Evolutionary conservation across 1,284 basidiomycete genomes (phyloP).

Genomic region (Termitomyces sp.): DNA sequence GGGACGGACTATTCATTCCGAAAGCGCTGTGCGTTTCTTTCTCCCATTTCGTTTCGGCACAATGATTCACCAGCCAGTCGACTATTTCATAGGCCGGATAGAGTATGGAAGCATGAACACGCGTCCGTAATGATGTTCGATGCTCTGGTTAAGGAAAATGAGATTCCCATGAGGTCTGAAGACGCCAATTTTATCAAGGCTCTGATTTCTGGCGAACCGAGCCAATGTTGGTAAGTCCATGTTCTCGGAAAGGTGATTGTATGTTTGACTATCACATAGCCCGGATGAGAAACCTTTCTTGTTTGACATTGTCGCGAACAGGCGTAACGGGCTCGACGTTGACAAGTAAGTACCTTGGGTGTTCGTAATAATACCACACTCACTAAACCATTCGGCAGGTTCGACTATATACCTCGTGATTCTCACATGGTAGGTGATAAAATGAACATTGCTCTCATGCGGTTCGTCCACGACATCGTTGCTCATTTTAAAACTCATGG

Average conservation of each 20-base stretch:
- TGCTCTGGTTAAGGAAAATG: constrained; percentile 48
- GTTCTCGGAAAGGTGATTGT: not conserved
- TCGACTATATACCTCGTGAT: constrained; percentile 76
- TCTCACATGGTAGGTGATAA: constrained; percentile 65
- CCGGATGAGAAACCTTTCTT: constrained; percentile 45
- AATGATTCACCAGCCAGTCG: not conserved
- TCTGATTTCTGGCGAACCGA: constrained; percentile 55
- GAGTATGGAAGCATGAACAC: constrained; percentile 62
- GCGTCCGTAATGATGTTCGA: constrained; percentile 74
- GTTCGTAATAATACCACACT: not conserved
- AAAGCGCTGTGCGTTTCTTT: constrained; percentile 39
- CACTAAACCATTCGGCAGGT: constrained; percentile 33
- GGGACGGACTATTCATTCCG: constrained; percentile 65
- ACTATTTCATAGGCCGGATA: constrained; percentile 23
- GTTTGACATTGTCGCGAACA: constrained; percentile 75
- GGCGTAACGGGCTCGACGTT: constrained; percentile 73
- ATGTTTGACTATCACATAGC: constrained; percentile 18
- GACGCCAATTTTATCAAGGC: constrained; percentile 63
- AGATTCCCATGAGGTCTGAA: constrained; percentile 37
- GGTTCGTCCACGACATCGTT: constrained; percentile 27
- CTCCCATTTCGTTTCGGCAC: not conserved
- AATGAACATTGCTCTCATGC: constrained; percentile 47
- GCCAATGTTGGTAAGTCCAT: constrained; percentile 28
- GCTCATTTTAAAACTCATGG: not conserved
- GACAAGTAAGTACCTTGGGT: constrained; percentile 53